Percentiles rank a stretch among this genome's conserved stretches.
Conservation (phyloP, 2,329 filamentous ascomycete species). For the Nigrograna mackinnonii region DNA sequence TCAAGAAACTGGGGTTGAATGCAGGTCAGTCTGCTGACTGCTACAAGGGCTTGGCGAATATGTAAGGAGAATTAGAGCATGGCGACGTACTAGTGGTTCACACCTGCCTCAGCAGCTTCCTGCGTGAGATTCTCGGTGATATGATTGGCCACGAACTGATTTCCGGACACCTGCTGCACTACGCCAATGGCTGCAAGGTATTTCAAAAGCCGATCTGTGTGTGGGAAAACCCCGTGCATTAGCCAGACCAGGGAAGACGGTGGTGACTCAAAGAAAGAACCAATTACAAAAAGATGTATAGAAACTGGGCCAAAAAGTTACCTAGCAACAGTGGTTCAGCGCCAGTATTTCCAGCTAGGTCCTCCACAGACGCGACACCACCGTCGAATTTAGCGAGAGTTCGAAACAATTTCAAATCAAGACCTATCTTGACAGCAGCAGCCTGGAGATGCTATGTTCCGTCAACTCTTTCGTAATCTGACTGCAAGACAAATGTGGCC, state of each 20-base stretch:
- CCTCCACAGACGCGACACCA: background rate
- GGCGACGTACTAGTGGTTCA: slow-evolving; percentile 3
- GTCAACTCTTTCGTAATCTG: background rate
- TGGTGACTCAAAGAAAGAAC: too few relatives aligned
- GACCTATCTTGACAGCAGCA: slow-evolving; percentile 6
- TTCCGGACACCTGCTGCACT: slow-evolving; percentile 1
- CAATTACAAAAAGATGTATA: too few relatives aligned
- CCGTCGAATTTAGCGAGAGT: slow-evolving; percentile 1
- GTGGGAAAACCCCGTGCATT: background rate
- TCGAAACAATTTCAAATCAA: slow-evolving; percentile 8
- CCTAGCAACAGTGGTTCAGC: slow-evolving; percentile 5
- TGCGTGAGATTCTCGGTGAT: slow-evolving; percentile 6
- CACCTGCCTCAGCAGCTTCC: slow-evolving; percentile 2
- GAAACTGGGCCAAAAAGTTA: too few relatives aligned
- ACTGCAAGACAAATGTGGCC: background rate
- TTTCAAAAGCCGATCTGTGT: slow-evolving; percentile 4
- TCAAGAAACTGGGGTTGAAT: too few relatives aligned
- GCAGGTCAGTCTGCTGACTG: too few relatives aligned
- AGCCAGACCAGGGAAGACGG: too few relatives aligned
- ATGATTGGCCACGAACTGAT: slow-evolving; percentile 4
- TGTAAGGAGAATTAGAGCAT: too few relatives aligned
- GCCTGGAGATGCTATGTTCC: slow-evolving; percentile 7
- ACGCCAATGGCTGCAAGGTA: slow-evolving; percentile 9
- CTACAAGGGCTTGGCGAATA: background rate
- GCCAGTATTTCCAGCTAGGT: slow-evolving; percentile 2